Evolutionary conservation across 2,329 filamentous ascomycete genomes (phyloP).

Genomic region (Penicillium digitatum): DNA sequence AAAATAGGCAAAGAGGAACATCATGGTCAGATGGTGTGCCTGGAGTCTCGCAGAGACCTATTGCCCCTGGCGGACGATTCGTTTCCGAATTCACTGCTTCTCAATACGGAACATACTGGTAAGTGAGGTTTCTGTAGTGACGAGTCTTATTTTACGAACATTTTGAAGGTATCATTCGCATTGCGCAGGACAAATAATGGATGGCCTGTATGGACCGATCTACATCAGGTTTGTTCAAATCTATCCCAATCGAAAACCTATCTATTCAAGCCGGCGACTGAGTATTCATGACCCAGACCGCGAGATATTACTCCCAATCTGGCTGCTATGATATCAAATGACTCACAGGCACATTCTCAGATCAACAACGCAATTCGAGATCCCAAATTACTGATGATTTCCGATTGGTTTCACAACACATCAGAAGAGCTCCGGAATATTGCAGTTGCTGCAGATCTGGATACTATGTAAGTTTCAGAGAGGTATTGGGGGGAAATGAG

Average conservation of each 20-base stretch:
- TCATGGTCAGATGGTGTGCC: constrained; percentile 58
- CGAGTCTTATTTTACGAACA: neutral
- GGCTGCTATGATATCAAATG: neutral
- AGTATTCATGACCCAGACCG: neutral
- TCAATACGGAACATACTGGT: constrained; percentile 53
- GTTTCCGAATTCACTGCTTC: constrained; percentile 51
- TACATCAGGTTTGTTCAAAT: constrained; percentile 35
- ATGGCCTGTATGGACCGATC: constrained; percentile 56
- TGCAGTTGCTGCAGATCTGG: constrained; percentile 14
- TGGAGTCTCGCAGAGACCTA: constrained; percentile 51
- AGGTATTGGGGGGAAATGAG: neutral
- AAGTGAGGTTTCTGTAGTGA: neutral
- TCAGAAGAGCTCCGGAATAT: constrained; percentile 40
- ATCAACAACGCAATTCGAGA: constrained; percentile 22
- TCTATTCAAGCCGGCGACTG: neutral
- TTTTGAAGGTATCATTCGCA: constrained; percentile 53
- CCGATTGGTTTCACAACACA: constrained; percentile 54
- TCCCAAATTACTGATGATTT: constrained; percentile 47
- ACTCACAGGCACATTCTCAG: constrained; percentile 48
- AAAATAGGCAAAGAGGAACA: constrained; percentile 40
- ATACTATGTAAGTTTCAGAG: neutral
- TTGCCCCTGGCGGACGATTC: constrained; percentile 48
- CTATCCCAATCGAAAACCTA: constrained; percentile 22
- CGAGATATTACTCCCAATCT: neutral
- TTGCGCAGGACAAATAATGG: constrained; percentile 51